Percentiles rank a stretch among this genome's conserved stretches.
These are phyloP conservation scores for Pelargonium australe DNA, from an alignment of 441 rosid species.

Conservation along the genomic window DNA sequence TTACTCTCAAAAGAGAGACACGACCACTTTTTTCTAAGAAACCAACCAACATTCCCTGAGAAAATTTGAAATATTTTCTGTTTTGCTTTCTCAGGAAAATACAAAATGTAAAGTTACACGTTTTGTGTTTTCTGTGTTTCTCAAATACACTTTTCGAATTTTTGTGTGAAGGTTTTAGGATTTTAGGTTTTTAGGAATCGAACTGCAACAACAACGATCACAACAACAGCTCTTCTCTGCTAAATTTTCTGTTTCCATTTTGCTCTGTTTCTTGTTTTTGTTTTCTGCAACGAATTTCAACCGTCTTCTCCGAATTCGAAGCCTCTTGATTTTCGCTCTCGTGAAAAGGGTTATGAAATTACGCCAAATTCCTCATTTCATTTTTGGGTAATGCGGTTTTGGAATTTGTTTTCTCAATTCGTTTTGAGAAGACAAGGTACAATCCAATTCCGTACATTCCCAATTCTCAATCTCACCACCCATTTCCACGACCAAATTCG, in stretches of 20 bases:
- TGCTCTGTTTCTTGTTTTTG: neutral
- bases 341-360: neutral
- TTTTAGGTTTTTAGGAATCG: slow-evolving; percentile 1
- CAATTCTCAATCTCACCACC: neutral
- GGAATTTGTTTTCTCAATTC: slow-evolving; percentile 3
- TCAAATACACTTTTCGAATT: neutral
- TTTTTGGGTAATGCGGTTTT: slow-evolving; percentile 1
- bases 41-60: no score
- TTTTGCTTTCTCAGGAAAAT: neutral
- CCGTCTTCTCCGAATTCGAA: neutral
- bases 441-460: neutral
- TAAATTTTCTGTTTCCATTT: neutral
- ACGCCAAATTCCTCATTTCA: neutral
- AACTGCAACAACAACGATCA: neutral
- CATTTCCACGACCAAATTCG: slow-evolving; percentile 6
- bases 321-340: neutral
- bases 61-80: no score
- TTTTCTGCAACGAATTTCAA: neutral
- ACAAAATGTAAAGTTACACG: neutral
- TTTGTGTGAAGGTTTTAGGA: slow-evolving; percentile 9
- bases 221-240: neutral
- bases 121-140: neutral
- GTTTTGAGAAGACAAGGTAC: slow-evolving; percentile 1
- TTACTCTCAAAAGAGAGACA: no score
- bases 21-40: no score